Evolutionary conservation across 331 rosid species (phyloP).

Genomic region (Phaseolus coccineus): DNA sequence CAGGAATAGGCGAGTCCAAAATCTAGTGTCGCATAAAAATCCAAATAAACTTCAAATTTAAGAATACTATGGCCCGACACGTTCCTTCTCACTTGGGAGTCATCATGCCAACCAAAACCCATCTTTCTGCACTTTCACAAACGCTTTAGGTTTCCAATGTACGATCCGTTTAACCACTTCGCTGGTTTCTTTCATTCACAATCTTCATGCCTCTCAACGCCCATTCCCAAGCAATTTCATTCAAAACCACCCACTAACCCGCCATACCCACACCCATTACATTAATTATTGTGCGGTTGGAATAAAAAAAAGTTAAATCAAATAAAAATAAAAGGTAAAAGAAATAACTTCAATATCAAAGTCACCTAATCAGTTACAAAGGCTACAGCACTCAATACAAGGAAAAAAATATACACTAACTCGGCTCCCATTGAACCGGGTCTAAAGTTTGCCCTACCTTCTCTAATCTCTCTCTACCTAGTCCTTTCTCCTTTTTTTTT

Average conservation of each 20-base stretch:
- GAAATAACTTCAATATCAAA: constrained; percentile 40
- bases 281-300: not conserved
- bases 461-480: constrained; percentile 28
- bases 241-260: not conserved
- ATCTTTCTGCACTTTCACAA: constrained; percentile 31
- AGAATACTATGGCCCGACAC: not conserved
- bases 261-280: not conserved
- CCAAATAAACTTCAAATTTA: constrained; percentile 36
- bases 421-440: constrained; percentile 60
- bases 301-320: not conserved
- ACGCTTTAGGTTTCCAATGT: constrained; percentile 35
- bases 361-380: constrained; percentile 59
- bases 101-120: not conserved
- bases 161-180: constrained; percentile 28
- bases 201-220: constrained; percentile 65
- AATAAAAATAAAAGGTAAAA: not conserved
- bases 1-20: constrained; percentile 31
- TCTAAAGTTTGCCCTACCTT: constrained; percentile 40
- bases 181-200: constrained; percentile 42
- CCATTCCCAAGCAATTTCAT: constrained; percentile 48
- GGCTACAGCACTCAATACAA: constrained; percentile 63
- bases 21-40: constrained; percentile 29
- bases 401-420: constrained; percentile 59
- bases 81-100: not conserved
- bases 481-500: not conserved